phyloP scores from a whole-genome alignment of 805 yeast species.

The Saturnispora silvae region DNA sequence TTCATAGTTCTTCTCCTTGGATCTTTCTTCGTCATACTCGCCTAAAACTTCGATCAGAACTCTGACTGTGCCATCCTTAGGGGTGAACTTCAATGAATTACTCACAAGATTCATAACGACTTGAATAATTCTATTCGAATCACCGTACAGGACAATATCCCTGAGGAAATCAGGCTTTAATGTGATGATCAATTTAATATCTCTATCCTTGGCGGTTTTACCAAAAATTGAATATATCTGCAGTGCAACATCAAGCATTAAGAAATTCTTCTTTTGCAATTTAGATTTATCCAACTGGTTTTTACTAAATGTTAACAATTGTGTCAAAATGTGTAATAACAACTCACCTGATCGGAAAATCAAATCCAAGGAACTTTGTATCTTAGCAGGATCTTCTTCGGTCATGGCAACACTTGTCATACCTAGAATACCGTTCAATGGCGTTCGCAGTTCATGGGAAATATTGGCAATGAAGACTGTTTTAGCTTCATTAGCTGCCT shows the following conservation, averaged over 20 bases:
- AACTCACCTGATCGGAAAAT: slow-evolving; percentile 90
- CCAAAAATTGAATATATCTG: slow-evolving; percentile 81
- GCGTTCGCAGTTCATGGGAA: slow-evolving; percentile 90
- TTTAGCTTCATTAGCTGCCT: slow-evolving; percentile 92
- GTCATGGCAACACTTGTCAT: slow-evolving; percentile 92
- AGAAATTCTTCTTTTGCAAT: slow-evolving; percentile 74
- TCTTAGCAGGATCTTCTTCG: slow-evolving; percentile 57
- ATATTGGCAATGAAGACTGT: slow-evolving; percentile 89
- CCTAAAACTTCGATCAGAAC: slow-evolving; percentile 57
- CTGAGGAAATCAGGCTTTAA: slow-evolving; percentile 52
- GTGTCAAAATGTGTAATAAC: slow-evolving; percentile 79
- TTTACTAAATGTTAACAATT: slow-evolving; percentile 82
- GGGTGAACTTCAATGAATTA: slow-evolving; percentile 86
- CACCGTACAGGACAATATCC: slow-evolving; percentile 69
- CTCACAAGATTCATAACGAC: slow-evolving; percentile 88
- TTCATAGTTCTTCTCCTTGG: slow-evolving; percentile 31
- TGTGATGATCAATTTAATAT: slow-evolving; percentile 54
- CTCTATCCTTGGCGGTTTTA: slow-evolving; percentile 67
- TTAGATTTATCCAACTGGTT: slow-evolving; percentile 78
- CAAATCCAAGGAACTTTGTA: slow-evolving; percentile 66
- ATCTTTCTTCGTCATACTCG: slow-evolving; percentile 50
- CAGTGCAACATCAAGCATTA: slow-evolving; percentile 66
- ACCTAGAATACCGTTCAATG: slow-evolving; percentile 90
- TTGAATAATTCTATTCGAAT: slow-evolving; percentile 82
- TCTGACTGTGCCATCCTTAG: slow-evolving; percentile 71